Evolutionary conservation across 306 rosid species (phyloP).

Genomic region (Cucumis sativus): DNA sequence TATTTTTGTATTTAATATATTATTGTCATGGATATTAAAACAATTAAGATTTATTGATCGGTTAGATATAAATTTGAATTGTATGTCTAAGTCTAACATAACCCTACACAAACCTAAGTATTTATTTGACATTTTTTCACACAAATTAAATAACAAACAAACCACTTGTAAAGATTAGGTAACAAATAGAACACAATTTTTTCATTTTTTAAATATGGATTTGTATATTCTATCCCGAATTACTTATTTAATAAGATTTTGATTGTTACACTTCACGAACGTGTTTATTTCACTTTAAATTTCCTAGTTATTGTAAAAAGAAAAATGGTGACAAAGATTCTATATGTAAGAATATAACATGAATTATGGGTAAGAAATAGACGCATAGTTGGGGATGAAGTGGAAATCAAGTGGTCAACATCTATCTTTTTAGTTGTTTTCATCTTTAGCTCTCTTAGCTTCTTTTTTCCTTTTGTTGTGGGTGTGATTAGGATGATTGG

Average conservation of each 20-base stretch:
- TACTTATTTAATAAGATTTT: not conserved
- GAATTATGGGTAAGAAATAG: not conserved
- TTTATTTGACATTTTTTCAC: too few species aligned
- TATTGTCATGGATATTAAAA: too few species aligned
- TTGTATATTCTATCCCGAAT: too few species aligned
- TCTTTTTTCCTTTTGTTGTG: not conserved
- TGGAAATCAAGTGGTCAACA: constrained; percentile 1
- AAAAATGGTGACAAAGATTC: not conserved
- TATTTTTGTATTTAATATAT: too few species aligned
- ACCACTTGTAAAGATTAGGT: too few species aligned
- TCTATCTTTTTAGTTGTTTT: not conserved
- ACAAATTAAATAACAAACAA: too few species aligned
- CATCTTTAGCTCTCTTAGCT: not conserved
- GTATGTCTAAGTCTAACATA: too few species aligned
- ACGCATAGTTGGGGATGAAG: not conserved
- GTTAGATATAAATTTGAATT: too few species aligned
- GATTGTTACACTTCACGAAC: not conserved
- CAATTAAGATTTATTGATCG: too few species aligned
- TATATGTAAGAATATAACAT: not conserved
- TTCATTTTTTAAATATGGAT: too few species aligned
- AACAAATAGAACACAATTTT: too few species aligned
- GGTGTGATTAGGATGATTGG: not conserved
- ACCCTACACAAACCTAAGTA: too few species aligned
- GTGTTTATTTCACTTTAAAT: not conserved
- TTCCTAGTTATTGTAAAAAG: not conserved